A percentile compares a stretch with the other conserved stretches of the same genome.
phyloP scores from a whole-genome alignment of 169 alveolate genomes.

The Fabrea salina region DNA sequence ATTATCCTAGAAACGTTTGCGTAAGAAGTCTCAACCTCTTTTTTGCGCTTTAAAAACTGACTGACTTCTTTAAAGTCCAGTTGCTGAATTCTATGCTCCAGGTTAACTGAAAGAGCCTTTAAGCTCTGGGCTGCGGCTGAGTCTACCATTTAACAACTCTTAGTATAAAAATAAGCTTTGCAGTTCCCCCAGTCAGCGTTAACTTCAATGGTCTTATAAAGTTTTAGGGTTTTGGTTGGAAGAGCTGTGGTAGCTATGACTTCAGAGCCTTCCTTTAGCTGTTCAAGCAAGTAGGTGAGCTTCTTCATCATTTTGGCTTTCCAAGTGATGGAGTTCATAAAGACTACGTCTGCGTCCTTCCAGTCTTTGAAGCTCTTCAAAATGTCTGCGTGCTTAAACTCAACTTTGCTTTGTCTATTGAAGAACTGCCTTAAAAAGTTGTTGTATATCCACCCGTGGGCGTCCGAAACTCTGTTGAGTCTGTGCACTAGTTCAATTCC shows the following conservation, averaged over 20 bases:
- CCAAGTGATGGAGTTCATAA: slow-evolving; percentile 13
- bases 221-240: background rate
- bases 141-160: too few species aligned
- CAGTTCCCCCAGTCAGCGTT: background rate
- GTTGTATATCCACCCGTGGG: background rate
- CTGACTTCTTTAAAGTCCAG: too few species aligned
- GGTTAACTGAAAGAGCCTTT: too few species aligned
- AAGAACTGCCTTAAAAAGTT: background rate
- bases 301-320: background rate
- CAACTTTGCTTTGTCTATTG: background rate
- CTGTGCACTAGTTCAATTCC: slow-evolving; percentile 18
- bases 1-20: too few species aligned
- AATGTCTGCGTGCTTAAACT: background rate
- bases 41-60: too few species aligned
- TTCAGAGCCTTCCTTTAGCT: slow-evolving; percentile 7
- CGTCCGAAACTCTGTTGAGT: background rate
- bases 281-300: background rate
- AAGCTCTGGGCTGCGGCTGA: too few species aligned
- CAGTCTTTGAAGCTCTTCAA: background rate
- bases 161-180: background rate
- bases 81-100: too few species aligned
- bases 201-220: background rate
- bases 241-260: background rate
- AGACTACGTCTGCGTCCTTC: slow-evolving; percentile 15
- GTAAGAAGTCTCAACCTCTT: too few species aligned